Conservation (phyloP, 192 early-diverging fungal species). For the Thamnidium elegans region DNA sequence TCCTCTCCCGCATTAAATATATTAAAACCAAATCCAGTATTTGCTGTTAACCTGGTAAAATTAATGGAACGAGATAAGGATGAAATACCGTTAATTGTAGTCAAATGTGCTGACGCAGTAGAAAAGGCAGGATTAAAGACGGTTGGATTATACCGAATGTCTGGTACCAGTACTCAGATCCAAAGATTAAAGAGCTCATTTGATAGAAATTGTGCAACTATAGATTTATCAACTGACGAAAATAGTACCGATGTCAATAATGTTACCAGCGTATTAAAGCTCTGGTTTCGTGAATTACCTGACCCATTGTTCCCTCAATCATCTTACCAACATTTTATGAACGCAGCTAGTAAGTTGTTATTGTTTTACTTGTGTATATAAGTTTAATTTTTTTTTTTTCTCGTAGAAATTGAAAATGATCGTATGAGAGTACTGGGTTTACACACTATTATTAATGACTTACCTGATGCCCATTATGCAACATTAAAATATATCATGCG, state of each 20-base stretch:
- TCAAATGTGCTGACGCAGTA: slow-evolving; percentile 77
- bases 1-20: slow-evolving; percentile 55
- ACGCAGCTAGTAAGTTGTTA: slow-evolving; percentile 72
- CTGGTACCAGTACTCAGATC: slow-evolving; percentile 75
- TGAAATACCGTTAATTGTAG: slow-evolving; percentile 75
- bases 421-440: slow-evolving; percentile 57
- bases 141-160: slow-evolving; percentile 89
- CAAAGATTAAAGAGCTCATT: slow-evolving; percentile 69
- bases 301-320: slow-evolving; percentile 76
- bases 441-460: slow-evolving; percentile 69
- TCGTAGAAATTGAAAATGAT: slow-evolving; percentile 67
- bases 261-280: slow-evolving; percentile 82
- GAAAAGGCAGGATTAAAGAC: slow-evolving; percentile 71
- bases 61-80: slow-evolving; percentile 69
- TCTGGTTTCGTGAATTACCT: slow-evolving; percentile 94
- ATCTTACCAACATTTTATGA: slow-evolving; percentile 66
- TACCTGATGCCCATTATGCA: slow-evolving; percentile 81
- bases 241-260: slow-evolving; percentile 75
- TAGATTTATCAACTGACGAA: slow-evolving; percentile 61
- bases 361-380: too few species aligned
- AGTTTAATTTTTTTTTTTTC: too few species aligned
- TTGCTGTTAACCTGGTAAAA: slow-evolving; percentile 74
- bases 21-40: slow-evolving; percentile 71
- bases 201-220: slow-evolving; percentile 67
- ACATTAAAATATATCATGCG: slow-evolving; percentile 77